These are phyloP conservation scores for Trichoderma parareesei DNA, from an alignment of 495 filamentous ascomycete species.

Conservation along the genomic window DNA sequence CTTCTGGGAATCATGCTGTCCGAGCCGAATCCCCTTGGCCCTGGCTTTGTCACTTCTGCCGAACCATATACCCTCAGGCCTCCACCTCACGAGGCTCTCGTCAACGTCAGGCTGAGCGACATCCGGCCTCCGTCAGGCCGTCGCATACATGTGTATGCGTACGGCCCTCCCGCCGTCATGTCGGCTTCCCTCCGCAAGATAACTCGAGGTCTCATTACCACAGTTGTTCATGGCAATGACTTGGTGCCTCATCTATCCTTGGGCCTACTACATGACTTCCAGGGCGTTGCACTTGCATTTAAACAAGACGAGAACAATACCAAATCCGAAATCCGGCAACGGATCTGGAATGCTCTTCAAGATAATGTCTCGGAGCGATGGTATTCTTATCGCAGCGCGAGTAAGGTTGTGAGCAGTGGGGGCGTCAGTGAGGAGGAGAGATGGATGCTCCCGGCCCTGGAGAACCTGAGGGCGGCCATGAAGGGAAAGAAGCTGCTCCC, in stretches of 20 bases:
- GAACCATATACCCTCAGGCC: slow-evolving; percentile 21
- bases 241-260: slow-evolving; percentile 67
- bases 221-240: slow-evolving; percentile 63
- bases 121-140: slow-evolving; percentile 56
- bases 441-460: slow-evolving; percentile 64
- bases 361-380: slow-evolving; percentile 36
- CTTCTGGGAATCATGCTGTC: slow-evolving; percentile 68
- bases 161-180: slow-evolving; percentile 66
- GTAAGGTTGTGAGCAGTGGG: not conserved
- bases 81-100: slow-evolving; percentile 29
- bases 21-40: slow-evolving; percentile 41
- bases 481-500: slow-evolving; percentile 61
- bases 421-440: slow-evolving; percentile 34
- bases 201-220: slow-evolving; percentile 69
- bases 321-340: slow-evolving; percentile 54
- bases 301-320: slow-evolving; percentile 59
- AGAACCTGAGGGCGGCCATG: slow-evolving; percentile 60
- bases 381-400: slow-evolving; percentile 23
- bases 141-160: slow-evolving; percentile 72
- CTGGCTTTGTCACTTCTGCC: slow-evolving; percentile 39
- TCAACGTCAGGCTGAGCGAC: slow-evolving; percentile 20
- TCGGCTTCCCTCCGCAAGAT: slow-evolving; percentile 62
- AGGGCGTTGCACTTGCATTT: slow-evolving; percentile 61
- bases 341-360: slow-evolving; percentile 56
- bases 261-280: slow-evolving; percentile 68